Conservation (phyloP, 2,329 filamentous ascomycete genomes). For the Colletotrichum horii region DNA sequence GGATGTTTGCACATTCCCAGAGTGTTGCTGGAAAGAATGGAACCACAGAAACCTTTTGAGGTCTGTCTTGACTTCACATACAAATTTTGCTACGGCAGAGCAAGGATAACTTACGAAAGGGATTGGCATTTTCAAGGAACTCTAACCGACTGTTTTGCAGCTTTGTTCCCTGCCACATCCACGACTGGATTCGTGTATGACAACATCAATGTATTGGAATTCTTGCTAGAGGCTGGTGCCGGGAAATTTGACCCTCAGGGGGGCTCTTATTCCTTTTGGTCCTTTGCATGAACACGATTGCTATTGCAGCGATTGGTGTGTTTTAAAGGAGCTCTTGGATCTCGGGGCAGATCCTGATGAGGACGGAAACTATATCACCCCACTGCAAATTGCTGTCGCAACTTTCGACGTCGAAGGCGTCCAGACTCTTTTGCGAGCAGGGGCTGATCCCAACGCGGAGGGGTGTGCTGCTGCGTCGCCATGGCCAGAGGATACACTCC, state of each 20-base stretch:
- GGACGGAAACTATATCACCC: too few relatives aligned
- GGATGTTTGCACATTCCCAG: rapidly evolving
- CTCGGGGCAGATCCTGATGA: too few relatives aligned
- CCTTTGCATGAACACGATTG: rapidly evolving
- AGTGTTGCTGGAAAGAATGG: not conserved
- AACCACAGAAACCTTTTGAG: rapidly evolving
- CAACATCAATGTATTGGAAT: too few relatives aligned
- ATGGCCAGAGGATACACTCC: rapidly evolving
- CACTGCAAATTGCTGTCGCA: not conserved
- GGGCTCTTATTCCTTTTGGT: rapidly evolving
- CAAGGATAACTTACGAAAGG: too few relatives aligned
- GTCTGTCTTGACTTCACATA: rapidly evolving
- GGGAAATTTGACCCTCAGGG: rapidly evolving
- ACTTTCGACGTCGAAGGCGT: not conserved
- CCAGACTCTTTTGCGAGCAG: not conserved
- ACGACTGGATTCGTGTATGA: too few relatives aligned
- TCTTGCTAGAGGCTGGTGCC: rapidly evolving
- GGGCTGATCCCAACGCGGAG: not conserved
- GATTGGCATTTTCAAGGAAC: not conserved
- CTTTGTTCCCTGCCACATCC: too few relatives aligned
- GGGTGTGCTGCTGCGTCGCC: not conserved
- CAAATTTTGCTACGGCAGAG: too few relatives aligned
- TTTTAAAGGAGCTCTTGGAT: too few relatives aligned
- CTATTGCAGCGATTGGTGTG: too few relatives aligned
- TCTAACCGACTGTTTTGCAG: not conserved